Evolutionary conservation across 345 rosid species (phyloP), one percentile per base, ranked within the genome.

Genomic region (Gossypium herbaceum): DNA sequence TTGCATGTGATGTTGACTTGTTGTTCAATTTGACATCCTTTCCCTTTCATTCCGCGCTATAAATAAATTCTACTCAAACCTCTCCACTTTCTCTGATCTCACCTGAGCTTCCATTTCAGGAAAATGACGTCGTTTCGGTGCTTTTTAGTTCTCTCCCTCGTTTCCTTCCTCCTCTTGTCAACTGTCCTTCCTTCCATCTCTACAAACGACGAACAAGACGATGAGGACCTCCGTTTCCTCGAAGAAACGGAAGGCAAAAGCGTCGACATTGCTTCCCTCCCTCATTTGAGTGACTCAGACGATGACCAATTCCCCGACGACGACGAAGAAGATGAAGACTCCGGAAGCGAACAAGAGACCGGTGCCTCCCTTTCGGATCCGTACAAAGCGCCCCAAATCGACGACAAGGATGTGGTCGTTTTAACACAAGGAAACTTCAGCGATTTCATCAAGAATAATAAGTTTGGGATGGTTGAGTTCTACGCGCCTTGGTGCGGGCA

Each of bases 401-500:
- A 95, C 75, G 99, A 91, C 51, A 90, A 87, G 81, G 98, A 95
- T 78, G 98, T 95, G 1, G 97, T 93, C 34, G 87, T 95, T 43
- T 72, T 95, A 78, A 93, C 83, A 81, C 90, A 86, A 59, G 74
- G 93, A 9, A 95, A 95, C 78, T 91, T 95, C 87, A 90, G 84
- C 24, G 90, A 86, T 41, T 78, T 87, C 77, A 76, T 91, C 16
- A 86, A 81, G 84, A 88, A 84, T 2, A 84, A 90, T 66, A 83
- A 84, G 81, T 93, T 81, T 77, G 99, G 89, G n/a, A 82, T 95
- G 98, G 93, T 95, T 19, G 97, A 93, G 75, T 95, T 95, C 83
- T 95, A 95, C 83, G 98, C 99, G 13, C 97, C 99, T 10, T 95
- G 99, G 99, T 95, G 99, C 68, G 98, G 98, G 4, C 97, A 95